Percentiles rank a stretch among this genome's conserved stretches.
Conservation (phyloP, 306 rosid species). For the Delonix regia region DNA sequence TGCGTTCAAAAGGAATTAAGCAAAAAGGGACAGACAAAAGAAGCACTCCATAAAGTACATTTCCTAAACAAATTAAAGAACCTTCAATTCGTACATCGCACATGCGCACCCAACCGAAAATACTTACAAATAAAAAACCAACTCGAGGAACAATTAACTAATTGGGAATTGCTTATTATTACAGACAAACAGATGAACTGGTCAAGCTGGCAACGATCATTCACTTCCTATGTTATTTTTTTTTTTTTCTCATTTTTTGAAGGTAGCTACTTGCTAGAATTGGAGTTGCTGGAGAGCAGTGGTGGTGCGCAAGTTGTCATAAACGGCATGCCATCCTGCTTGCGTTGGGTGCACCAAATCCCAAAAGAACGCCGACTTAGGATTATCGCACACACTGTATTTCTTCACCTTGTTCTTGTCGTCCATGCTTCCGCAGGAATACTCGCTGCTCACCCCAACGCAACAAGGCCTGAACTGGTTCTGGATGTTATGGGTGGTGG, state of each 20-base stretch:
- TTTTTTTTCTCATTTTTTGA: no score
- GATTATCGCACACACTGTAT: conserved; percentile 32
- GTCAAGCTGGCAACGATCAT: not conserved
- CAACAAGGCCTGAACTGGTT: conserved; percentile 31
- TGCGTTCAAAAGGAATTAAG: no score
- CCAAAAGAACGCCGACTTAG: conserved; percentile 36
- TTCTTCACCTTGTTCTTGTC: conserved; percentile 25
- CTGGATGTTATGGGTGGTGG: conserved; percentile 23
- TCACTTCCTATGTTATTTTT: not conserved
- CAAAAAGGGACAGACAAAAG: not conserved
- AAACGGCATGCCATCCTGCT: conserved; percentile 41
- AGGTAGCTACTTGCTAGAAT: not conserved
- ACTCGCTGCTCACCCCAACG: conserved; percentile 16
- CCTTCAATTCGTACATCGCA: not conserved
- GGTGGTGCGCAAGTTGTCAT: not conserved
- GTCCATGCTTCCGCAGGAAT: conserved; percentile 28
- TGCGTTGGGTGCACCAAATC: conserved; percentile 35
- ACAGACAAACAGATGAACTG: not conserved
- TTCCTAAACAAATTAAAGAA: not conserved
- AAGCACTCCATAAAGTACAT: not conserved
- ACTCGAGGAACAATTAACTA: not conserved
- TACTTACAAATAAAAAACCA: not conserved
- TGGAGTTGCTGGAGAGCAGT: conserved; percentile 8
- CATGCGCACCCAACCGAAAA: not conserved
- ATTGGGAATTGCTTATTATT: not conserved